These are phyloP conservation scores for Syzygium aromaticum DNA, from an alignment of 345 rosid species.

Conservation along the genomic window DNA sequence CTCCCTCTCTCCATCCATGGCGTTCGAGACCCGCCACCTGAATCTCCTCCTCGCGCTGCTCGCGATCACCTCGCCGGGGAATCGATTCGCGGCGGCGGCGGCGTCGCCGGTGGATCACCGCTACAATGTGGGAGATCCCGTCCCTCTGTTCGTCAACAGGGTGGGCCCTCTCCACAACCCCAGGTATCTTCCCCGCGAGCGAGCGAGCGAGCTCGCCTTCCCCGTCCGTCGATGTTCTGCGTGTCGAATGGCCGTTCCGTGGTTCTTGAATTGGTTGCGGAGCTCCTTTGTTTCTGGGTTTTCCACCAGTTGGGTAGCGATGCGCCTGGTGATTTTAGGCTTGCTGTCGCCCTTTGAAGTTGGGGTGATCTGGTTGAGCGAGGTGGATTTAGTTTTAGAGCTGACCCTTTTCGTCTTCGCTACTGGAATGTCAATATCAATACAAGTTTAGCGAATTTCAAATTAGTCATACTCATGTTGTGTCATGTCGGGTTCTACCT, in stretches of 20 bases:
- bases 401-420: neutral
- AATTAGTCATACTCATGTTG: neutral
- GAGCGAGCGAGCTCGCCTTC: neutral
- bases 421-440: neutral
- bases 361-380: neutral
- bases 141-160: slow-evolving; percentile 72
- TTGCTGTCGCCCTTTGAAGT: neutral
- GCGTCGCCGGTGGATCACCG: slow-evolving; percentile 27
- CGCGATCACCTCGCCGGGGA: neutral
- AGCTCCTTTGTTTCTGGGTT: neutral
- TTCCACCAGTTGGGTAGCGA: neutral
- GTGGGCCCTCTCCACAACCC: slow-evolving; percentile 78
- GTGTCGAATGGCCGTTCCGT: neutral
- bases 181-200: slow-evolving; percentile 24
- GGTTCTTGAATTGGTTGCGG: neutral
- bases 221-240: neutral
- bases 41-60: neutral
- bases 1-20: neutral
- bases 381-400: neutral
- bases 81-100: slow-evolving; percentile 7
- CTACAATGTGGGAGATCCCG: slow-evolving; percentile 59
- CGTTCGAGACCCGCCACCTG: neutral
- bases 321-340: neutral
- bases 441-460: neutral
- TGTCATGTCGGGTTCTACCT: neutral